These are phyloP conservation scores for Chlorella ohadii DNA, from an alignment of 139 green algal genomes.

Conservation along the genomic window DNA sequence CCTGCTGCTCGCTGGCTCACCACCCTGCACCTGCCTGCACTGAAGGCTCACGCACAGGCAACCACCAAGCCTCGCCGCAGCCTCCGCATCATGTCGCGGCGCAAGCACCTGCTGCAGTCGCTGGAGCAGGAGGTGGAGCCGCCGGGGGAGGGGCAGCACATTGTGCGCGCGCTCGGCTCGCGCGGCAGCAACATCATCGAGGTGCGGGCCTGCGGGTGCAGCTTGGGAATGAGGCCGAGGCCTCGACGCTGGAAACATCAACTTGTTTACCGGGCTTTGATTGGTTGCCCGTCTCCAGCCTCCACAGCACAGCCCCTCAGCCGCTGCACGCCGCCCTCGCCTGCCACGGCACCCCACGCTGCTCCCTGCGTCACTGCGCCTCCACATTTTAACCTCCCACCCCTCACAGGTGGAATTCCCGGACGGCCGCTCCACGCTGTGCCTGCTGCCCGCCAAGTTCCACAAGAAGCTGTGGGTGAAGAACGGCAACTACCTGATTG, in stretches of 20 bases:
- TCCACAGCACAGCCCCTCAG: no score
- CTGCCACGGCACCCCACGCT: not conserved
- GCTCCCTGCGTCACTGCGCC: not conserved
- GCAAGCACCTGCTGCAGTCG: constrained; percentile 48
- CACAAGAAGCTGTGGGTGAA: constrained; percentile 86
- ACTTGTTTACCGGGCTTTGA: no score
- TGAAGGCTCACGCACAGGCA: no score
- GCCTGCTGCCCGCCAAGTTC: constrained; percentile 78
- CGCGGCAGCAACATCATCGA: constrained; percentile 64
- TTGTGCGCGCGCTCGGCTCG: constrained; percentile 50
- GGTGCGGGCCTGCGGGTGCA: no score
- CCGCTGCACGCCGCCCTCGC: not conserved
- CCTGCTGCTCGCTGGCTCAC: no score
- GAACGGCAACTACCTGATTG: constrained; percentile 69
- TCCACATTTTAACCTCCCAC: not conserved
- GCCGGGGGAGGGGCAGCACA: constrained; percentile 44
- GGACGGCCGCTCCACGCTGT: constrained; percentile 61
- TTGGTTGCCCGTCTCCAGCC: no score
- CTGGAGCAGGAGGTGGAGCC: constrained; percentile 43
- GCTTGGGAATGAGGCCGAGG: no score
- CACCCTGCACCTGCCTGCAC: no score
- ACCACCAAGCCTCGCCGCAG: no score
- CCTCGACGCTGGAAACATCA: no score
- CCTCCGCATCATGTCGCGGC: constrained; percentile 19
- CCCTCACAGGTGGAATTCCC: constrained; percentile 71